A percentile compares a stretch with the other conserved stretches of the same genome.
phyloP scores from a whole-genome alignment of 2,329 filamentous ascomycete genomes.

The Ophiosphaerella herpotricha region DNA sequence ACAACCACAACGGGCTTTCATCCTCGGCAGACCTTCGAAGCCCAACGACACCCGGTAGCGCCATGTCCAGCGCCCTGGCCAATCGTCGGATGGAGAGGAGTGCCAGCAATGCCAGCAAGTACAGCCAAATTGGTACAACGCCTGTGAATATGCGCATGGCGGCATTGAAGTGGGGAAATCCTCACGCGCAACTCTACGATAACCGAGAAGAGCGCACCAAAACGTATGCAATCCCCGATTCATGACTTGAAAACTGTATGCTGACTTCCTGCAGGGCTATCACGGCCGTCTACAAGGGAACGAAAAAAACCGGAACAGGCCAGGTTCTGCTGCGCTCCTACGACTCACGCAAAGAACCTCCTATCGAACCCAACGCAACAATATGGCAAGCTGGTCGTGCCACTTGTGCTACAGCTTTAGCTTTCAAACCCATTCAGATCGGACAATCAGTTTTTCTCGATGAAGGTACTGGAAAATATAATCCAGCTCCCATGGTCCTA shows the following conservation, averaged over 20 bases:
- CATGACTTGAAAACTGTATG: neutral
- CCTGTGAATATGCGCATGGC: conserved; percentile 56
- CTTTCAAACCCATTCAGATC: conserved; percentile 94
- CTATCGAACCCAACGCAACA: conserved; percentile 89
- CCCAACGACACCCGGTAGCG: conserved; percentile 46
- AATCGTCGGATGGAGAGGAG: conserved; percentile 58
- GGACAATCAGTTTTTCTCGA: conserved; percentile 94
- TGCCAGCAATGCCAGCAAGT: conserved; percentile 77
- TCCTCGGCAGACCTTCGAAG: conserved; percentile 51
- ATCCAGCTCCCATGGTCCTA: conserved; percentile 81
- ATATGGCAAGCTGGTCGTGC: conserved; percentile 97
- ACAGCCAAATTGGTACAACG: conserved; percentile 77
- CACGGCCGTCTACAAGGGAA: conserved; percentile 88
- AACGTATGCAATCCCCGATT: conserved; percentile 66
- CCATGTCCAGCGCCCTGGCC: conserved; percentile 14
- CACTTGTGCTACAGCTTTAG: conserved; percentile 87
- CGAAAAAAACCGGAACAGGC: conserved; percentile 64
- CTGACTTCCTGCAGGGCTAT: conserved; percentile 67
- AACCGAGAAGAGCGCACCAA: conserved; percentile 83
- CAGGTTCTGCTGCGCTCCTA: conserved; percentile 86
- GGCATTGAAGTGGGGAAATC: conserved; percentile 71
- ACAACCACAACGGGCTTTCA: conserved; percentile 55
- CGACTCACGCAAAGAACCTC: conserved; percentile 88
- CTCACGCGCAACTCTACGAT: conserved; percentile 87
- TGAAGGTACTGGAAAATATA: conserved; percentile 89